Percentiles rank a stretch among this genome's conserved stretches.
Conservation (phyloP, 768 basidiomycete genomes). For the Dioszegia aurantiaca region DNA sequence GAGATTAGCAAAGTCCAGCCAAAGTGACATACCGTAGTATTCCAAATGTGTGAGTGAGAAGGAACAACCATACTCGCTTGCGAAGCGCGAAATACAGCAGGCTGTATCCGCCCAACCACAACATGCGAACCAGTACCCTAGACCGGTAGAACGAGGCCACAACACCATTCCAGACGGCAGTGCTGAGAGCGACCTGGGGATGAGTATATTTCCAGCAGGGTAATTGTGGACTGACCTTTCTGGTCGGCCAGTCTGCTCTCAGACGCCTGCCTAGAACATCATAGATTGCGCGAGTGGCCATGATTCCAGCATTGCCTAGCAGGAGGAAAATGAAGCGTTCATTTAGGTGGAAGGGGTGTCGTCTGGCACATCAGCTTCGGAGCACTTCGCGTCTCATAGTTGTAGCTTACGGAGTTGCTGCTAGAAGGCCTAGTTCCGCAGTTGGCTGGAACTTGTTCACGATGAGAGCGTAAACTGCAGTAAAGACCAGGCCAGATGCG, state of each 20-base stretch:
- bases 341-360: conserved; percentile 42
- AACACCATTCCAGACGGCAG: conserved; percentile 11
- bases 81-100: conserved; percentile 8
- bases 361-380: conserved; percentile 23
- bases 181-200: conserved; percentile 13
- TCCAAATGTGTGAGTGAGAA: conserved; percentile 8
- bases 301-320: conserved; percentile 28
- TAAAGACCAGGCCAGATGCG: conserved; percentile 11
- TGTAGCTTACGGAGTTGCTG: conserved; percentile 19
- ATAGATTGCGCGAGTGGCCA: conserved; percentile 23
- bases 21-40: conserved; percentile 8
- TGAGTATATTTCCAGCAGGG: background rate
- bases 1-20: background rate
- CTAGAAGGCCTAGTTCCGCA: conserved; percentile 7
- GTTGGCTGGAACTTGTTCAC: background rate
- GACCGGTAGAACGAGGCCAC: background rate
- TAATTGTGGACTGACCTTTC: conserved; percentile 25
- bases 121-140: conserved; percentile 9
- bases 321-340: conserved; percentile 42
- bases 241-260: conserved; percentile 30
- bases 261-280: conserved; percentile 31
- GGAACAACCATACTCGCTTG: conserved; percentile 9
- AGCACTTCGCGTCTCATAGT: no score
- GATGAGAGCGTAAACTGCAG: conserved; percentile 11
- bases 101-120: conserved; percentile 5